Evolutionary conservation across 768 basidiomycete species (phyloP).

Genomic region (Crassisporium funariophilum): DNA sequence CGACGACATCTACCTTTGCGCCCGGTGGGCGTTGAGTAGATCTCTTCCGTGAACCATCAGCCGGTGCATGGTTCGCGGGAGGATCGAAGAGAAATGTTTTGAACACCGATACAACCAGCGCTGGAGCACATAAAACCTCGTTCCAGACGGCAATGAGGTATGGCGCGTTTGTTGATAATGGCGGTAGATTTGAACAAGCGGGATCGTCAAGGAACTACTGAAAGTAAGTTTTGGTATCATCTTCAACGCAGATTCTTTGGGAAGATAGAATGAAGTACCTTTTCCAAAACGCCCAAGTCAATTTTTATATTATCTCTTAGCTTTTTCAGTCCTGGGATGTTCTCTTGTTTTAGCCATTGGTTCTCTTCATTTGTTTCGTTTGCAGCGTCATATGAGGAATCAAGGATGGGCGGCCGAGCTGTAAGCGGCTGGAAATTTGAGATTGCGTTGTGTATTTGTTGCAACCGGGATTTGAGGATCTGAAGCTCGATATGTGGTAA

Average conservation of each 20-base stretch:
- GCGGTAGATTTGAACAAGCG: conserved; percentile 42
- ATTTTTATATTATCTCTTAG: conserved; percentile 46
- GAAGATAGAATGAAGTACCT: conserved; percentile 33
- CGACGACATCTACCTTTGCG: conserved; percentile 82
- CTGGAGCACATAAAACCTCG: conserved; percentile 64
- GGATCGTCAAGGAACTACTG: conserved; percentile 68
- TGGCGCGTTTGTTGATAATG: conserved; percentile 75
- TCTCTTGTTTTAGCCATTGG: conserved; percentile 44
- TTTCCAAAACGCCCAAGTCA: conserved; percentile 46
- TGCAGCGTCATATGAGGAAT: conserved; percentile 40
- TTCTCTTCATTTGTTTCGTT: conserved; percentile 38
- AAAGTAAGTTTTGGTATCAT: conserved; percentile 17
- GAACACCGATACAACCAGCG: conserved; percentile 60
- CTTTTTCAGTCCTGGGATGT: conserved; percentile 47
- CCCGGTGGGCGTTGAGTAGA: conserved; percentile 31
- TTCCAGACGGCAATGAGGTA: conserved; percentile 84
- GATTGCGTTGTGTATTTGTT: conserved; percentile 37
- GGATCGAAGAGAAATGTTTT: conserved; percentile 45
- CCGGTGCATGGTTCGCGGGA: neutral
- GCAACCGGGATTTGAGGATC: conserved; percentile 27
- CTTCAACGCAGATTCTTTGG: neutral
- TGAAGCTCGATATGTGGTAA: conserved; percentile 38
- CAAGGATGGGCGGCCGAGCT: conserved; percentile 44
- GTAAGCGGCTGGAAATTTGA: conserved; percentile 40
- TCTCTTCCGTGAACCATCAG: conserved; percentile 19